Conservation (phyloP, 2,329 filamentous ascomycete species). For the Penicillium sclerotigenum region DNA sequence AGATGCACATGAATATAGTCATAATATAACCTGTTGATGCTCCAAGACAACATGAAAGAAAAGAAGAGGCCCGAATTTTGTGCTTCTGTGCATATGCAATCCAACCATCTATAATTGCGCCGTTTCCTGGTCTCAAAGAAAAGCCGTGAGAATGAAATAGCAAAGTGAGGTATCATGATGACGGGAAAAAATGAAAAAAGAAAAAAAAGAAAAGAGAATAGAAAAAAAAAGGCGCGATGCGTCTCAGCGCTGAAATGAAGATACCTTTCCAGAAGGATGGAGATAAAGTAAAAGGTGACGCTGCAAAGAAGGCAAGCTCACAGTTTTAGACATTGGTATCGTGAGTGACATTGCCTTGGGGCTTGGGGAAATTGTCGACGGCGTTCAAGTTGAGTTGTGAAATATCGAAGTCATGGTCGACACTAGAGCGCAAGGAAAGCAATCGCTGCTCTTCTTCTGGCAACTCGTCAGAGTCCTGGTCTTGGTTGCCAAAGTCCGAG, state of each 20-base stretch:
- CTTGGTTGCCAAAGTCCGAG: slow-evolving; percentile 21
- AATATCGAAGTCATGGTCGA: slow-evolving; percentile 33
- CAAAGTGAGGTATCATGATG: slow-evolving; percentile 23
- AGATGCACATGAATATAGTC: slow-evolving; percentile 36
- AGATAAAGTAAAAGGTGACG: slow-evolving; percentile 1
- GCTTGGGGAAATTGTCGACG: slow-evolving; percentile 10
- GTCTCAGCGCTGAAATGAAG: slow-evolving; percentile 6
- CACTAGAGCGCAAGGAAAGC: slow-evolving; percentile 37
- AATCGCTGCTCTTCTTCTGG: slow-evolving; percentile 37
- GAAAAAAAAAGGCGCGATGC: background rate
- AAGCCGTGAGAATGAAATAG: slow-evolving; percentile 13
- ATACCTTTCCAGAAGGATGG: slow-evolving; percentile 19
- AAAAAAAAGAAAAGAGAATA: slow-evolving; percentile 5
- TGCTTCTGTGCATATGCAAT: slow-evolving; percentile 33
- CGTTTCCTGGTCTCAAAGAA: slow-evolving; percentile 23
- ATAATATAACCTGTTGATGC: slow-evolving; percentile 31
- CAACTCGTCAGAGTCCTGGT: slow-evolving; percentile 21
- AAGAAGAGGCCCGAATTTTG: slow-evolving; percentile 23
- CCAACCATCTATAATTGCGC: slow-evolving; percentile 40
- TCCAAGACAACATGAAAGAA: slow-evolving; percentile 21
- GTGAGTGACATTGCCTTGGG: slow-evolving; percentile 8
- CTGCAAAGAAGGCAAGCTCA: background rate
- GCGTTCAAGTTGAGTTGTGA: slow-evolving; percentile 25
- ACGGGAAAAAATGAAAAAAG: slow-evolving; percentile 8
- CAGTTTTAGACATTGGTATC: slow-evolving; percentile 8